Percentiles rank a stretch among this genome's conserved stretches.
Conservation (phyloP, 306 rosid species). For the Rubus idaeus region DNA sequence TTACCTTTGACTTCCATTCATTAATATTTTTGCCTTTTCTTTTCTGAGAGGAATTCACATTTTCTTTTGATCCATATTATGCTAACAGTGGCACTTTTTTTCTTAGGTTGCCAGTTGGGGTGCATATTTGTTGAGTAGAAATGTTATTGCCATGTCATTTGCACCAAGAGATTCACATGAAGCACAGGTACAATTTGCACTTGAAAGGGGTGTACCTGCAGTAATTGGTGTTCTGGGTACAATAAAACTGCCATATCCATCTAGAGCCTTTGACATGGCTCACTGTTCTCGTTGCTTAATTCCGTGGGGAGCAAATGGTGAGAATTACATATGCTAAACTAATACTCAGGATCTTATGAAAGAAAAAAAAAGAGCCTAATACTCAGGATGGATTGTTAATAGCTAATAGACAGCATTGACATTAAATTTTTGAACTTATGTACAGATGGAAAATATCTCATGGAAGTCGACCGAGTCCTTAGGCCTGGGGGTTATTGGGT, state of each 20-base stretch:
- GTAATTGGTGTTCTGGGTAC: constrained; percentile 92
- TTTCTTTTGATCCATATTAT: constrained; percentile 12
- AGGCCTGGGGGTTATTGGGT: constrained; percentile 99
- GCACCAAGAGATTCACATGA: constrained; percentile 96
- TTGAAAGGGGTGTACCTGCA: constrained; percentile 95
- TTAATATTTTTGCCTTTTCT: neutral
- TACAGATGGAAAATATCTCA: constrained; percentile 81
- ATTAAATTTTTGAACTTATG: constrained; percentile 1
- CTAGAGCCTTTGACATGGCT: constrained; percentile 96
- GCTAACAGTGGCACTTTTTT: constrained; percentile 20
- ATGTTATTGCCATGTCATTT: constrained; percentile 92
- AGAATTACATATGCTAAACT: constrained; percentile 27
- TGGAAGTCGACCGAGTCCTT: constrained; percentile 94
- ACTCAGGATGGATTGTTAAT: neutral
- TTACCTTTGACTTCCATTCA: neutral
- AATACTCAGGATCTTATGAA: neutral
- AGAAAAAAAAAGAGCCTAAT: neutral
- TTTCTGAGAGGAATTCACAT: neutral
- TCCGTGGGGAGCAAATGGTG: constrained; percentile 93
- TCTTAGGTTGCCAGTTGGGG: constrained; percentile 97
- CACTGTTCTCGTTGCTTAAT: constrained; percentile 98
- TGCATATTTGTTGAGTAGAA: constrained; percentile 89
- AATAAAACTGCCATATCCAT: constrained; percentile 83
- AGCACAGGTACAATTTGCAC: constrained; percentile 98
- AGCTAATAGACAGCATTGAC: neutral